These are phyloP conservation scores for Pseudisothecium myosuroides DNA, from an alignment of 225 moss, liverwort and hornwort genomes.

Conservation along the genomic window DNA sequence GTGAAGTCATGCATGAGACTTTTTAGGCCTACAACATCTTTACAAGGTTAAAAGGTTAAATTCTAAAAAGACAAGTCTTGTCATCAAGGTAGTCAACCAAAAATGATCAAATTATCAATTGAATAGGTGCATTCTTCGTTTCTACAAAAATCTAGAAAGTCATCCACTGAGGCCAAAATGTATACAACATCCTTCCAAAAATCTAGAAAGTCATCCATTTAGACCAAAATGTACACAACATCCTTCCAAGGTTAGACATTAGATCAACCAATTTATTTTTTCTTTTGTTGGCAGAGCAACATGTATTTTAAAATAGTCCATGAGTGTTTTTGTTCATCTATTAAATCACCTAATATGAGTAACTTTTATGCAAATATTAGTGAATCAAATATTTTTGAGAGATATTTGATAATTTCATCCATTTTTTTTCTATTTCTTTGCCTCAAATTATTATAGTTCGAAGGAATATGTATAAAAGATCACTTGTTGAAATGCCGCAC, in stretches of 20 bases:
- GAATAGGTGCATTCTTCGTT: rapidly evolving
- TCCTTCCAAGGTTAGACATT: not conserved
- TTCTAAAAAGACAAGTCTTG: rapidly evolving
- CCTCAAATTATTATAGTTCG: not conserved
- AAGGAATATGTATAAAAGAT: not conserved
- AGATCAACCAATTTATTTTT: not conserved
- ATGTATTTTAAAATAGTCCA: not conserved
- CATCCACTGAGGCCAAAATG: not conserved
- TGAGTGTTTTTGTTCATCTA: not conserved
- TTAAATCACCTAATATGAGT: not conserved
- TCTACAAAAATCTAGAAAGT: not conserved
- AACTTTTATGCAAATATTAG: not conserved
- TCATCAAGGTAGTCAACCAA: rapidly evolving
- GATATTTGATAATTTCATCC: not conserved
- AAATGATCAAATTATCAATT: not conserved
- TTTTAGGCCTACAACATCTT: rapidly evolving
- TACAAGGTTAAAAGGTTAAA: not conserved
- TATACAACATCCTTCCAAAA: not conserved
- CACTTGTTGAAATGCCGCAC: not conserved
- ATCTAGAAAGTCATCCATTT: not conserved
- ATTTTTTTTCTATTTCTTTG: not conserved
- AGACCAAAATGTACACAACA: not conserved
- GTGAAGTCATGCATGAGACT: rapidly evolving
- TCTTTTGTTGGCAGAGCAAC: not conserved
- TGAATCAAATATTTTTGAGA: not conserved